Conservation (phyloP, 164 flowering plant species). For the Chloranthus sessilifolius region DNA sequence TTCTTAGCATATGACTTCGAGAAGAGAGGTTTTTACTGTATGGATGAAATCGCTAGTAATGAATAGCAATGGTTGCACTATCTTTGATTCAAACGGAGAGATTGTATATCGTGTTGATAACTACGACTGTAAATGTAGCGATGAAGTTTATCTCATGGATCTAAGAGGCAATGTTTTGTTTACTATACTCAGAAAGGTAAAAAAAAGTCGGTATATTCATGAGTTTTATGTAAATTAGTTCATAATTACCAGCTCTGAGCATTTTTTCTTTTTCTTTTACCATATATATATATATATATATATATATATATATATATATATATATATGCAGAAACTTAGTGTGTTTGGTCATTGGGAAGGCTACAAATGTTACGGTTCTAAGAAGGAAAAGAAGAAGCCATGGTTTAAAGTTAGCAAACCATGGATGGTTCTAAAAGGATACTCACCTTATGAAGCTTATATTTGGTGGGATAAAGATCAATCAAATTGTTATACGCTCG, state of each 20-base stretch:
- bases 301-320: no score
- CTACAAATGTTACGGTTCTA: constrained; percentile 10
- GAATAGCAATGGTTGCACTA: constrained; percentile 35
- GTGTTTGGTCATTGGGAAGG: constrained; percentile 26
- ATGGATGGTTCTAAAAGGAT: constrained; percentile 11
- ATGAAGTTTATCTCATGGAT: constrained; percentile 40
- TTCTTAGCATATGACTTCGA: constrained; percentile 7
- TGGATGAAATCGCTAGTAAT: constrained; percentile 44
- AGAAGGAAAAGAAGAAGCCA: constrained; percentile 9
- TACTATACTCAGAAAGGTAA: constrained; percentile 28
- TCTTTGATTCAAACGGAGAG: constrained; percentile 27
- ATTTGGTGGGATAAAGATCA: constrained; percentile 10
- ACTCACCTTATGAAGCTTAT: constrained; percentile 10
- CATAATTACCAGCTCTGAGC: no score
- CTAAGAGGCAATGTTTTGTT: constrained; percentile 25
- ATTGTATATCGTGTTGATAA: constrained; percentile 38
- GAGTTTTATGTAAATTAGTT: no score
- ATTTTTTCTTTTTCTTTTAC: no score
- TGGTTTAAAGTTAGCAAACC: constrained; percentile 28
- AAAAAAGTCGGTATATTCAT: no score
- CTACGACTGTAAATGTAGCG: constrained; percentile 22
- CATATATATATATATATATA: no score
- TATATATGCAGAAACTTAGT: constrained; percentile 15
- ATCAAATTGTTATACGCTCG: constrained; percentile 6
- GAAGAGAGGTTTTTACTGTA: constrained; percentile 29